Conservation (phyloP, 176 grass and related monocot species). For the Thinopyrum elongatum region DNA sequence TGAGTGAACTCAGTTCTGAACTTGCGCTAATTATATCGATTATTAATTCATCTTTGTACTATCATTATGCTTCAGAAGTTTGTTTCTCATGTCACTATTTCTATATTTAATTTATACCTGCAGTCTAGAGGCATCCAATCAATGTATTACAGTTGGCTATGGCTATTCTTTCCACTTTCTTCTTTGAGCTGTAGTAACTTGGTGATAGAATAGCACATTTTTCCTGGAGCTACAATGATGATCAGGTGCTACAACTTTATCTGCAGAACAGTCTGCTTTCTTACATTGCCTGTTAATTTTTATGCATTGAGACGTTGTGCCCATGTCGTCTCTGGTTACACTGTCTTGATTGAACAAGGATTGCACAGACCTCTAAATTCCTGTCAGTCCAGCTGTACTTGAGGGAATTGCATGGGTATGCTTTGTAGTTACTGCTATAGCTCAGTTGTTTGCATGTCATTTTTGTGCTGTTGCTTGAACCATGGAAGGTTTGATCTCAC, state of each 20-base stretch:
- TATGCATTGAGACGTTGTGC: neutral
- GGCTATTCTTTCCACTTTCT: neutral
- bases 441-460: neutral
- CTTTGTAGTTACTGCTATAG: slow-evolving; percentile 11
- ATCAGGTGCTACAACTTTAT: neutral
- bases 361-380: slow-evolving; percentile 92
- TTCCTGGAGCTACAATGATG: neutral
- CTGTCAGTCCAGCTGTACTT: slow-evolving; percentile 66
- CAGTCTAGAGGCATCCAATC: neutral
- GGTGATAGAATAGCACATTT: neutral
- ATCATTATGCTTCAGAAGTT: neutral
- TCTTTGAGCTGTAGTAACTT: neutral
- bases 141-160: neutral
- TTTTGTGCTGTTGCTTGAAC: too few relatives aligned
- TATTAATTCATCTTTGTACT: neutral
- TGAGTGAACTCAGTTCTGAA: too few relatives aligned
- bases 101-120: neutral
- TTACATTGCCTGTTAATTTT: neutral
- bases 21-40: too few relatives aligned
- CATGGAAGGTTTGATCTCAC: slow-evolving; percentile 38
- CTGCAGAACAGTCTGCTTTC: neutral
- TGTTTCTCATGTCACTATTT: neutral
- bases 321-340: neutral
- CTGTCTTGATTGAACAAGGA: slow-evolving; percentile 51
- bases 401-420: slow-evolving; percentile 65